Percentiles rank a stretch among this genome's conserved stretches.
These are phyloP conservation scores for Candida caryicola DNA, from an alignment of 805 yeast genomes.

Conservation along the genomic window DNA sequence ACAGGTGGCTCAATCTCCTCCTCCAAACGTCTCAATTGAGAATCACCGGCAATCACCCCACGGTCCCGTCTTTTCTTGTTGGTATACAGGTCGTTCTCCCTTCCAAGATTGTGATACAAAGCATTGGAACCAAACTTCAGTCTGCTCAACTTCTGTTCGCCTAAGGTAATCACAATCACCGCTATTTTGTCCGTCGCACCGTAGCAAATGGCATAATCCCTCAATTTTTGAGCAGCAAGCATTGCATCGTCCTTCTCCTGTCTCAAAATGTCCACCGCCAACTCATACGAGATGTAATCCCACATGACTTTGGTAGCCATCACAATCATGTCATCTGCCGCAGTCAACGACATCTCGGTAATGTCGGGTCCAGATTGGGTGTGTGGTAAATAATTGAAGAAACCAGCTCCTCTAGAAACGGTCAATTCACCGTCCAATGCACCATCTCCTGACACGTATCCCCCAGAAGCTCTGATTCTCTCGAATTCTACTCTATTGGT, in stretches of 20 bases:
- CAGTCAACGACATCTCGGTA: conserved; percentile 54
- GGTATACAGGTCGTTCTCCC: conserved; percentile 33
- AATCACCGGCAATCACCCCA: conserved; percentile 57
- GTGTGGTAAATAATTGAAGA: conserved; percentile 80
- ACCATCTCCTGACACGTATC: conserved; percentile 81
- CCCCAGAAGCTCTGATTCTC: conserved; percentile 87
- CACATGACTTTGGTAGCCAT: conserved; percentile 82
- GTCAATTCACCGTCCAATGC: conserved; percentile 78
- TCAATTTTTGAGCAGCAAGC: conserved; percentile 85
- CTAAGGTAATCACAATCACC: conserved; percentile 74
- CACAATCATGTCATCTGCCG: conserved; percentile 78
- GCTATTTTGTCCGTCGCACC: conserved; percentile 80
- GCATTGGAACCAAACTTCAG: conserved; percentile 26
- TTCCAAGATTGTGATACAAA: conserved; percentile 38
- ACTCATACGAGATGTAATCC: conserved; percentile 77
- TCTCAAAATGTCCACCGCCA: conserved; percentile 87
- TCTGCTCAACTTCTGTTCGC: conserved; percentile 43
- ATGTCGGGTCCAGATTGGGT: conserved; percentile 86
- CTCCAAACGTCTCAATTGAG: conserved; percentile 76
- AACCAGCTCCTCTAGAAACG: conserved; percentile 91
- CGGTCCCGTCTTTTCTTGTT: conserved; percentile 45
- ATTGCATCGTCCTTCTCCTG: conserved; percentile 80
- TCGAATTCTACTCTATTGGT: conserved; percentile 75
- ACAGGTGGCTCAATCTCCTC: conserved; percentile 93
- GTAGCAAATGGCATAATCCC: conserved; percentile 92